Conservation (phyloP, 2,329 filamentous ascomycete genomes). For the Tricladium varicosporioides region DNA sequence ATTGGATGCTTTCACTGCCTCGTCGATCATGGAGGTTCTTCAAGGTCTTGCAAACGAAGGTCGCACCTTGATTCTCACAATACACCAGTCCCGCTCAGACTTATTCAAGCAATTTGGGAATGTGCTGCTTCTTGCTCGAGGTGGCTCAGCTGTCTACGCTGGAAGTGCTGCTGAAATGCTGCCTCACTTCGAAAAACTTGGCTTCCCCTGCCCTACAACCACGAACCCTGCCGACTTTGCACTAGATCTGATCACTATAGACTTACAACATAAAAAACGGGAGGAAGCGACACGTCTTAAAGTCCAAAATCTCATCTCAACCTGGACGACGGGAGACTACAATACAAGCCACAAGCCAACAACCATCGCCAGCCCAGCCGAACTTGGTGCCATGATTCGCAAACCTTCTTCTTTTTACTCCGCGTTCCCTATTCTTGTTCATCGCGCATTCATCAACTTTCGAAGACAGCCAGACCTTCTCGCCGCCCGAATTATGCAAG, state of each 20-base stretch:
- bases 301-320: constrained; percentile 58
- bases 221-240: constrained; percentile 79
- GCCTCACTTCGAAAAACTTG: constrained; percentile 57
- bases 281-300: constrained; percentile 62
- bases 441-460: constrained; percentile 67
- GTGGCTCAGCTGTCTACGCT: constrained; percentile 66
- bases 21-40: constrained; percentile 73
- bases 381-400: constrained; percentile 67
- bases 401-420: constrained; percentile 58
- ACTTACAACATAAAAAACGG: constrained; percentile 62
- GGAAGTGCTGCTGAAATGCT: constrained; percentile 64
- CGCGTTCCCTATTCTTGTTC: constrained; percentile 66
- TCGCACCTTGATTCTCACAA: constrained; percentile 71
- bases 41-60: constrained; percentile 69
- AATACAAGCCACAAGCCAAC: constrained; percentile 19
- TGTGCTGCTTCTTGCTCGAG: constrained; percentile 67
- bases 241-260: constrained; percentile 73
- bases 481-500: constrained; percentile 65
- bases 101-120: constrained; percentile 71
- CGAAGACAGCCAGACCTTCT: constrained; percentile 63
- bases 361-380: constrained; percentile 59
- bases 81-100: constrained; percentile 74
- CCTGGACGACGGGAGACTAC: constrained; percentile 46
- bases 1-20: constrained; percentile 74
- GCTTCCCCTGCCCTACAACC: constrained; percentile 63